A percentile compares a stretch with the other conserved stretches of the same genome.
phyloP scores from a whole-genome alignment of 805 yeast genomes.

The Saccharomycopsis lassenensis region DNA sequence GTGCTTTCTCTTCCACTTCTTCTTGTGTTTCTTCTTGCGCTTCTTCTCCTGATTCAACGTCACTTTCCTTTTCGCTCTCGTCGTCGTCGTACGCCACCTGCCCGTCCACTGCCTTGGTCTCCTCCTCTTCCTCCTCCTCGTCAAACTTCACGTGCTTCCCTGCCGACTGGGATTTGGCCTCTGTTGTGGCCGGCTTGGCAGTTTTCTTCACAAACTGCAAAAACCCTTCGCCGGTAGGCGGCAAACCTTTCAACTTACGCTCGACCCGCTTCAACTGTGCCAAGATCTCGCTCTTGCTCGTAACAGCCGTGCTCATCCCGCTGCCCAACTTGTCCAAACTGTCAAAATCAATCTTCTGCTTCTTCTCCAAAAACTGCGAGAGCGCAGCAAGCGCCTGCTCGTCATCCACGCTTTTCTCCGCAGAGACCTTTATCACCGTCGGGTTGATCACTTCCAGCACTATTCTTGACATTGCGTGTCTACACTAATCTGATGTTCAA shows the following conservation, averaged over 20 bases:
- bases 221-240: constrained; percentile 35
- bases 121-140: constrained; percentile 24
- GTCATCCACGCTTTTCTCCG: constrained; percentile 1
- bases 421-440: constrained; percentile 28
- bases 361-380: constrained; percentile 27
- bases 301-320: no score
- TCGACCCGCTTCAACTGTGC: constrained; percentile 65
- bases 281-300: no score
- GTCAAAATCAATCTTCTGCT: constrained; percentile 35
- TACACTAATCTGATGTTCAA: background rate
- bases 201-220: constrained; percentile 19
- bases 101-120: constrained; percentile 16
- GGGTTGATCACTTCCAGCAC: constrained; percentile 44
- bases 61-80: constrained; percentile 8
- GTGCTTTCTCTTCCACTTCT: constrained; percentile 11
- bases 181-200: constrained; percentile 4
- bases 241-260: constrained; percentile 70
- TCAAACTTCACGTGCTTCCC: constrained; percentile 25
- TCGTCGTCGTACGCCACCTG: constrained; percentile 18
- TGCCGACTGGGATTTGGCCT: constrained; percentile 10
- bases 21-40: constrained; percentile 9
- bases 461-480: no score
- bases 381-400: constrained; percentile 14
- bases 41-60: constrained; percentile 17
- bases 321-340: no score